Conservation (phyloP, 208 protist species). For the Leishmania tarentolae region DNA sequence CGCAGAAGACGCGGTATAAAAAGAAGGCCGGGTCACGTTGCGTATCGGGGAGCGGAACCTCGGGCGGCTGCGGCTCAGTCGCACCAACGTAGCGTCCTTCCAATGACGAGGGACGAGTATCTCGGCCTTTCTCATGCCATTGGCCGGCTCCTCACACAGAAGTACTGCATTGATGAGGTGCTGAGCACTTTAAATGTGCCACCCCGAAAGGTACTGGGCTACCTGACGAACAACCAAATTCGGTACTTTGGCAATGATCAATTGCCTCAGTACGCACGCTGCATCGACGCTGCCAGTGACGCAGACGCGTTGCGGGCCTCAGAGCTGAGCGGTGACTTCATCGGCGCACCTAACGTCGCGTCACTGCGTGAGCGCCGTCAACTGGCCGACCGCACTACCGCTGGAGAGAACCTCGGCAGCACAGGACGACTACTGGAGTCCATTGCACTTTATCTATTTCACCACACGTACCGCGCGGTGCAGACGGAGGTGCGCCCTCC, state of each 20-base stretch:
- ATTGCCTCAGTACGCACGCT: slow-evolving; percentile 52
- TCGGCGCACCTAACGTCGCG: slow-evolving; percentile 10
- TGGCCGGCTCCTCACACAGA: slow-evolving; percentile 79
- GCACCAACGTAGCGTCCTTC: slow-evolving; percentile 11
- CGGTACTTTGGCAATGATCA: slow-evolving; percentile 65
- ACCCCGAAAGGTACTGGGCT: slow-evolving; percentile 65
- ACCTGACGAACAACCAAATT: slow-evolving; percentile 76
- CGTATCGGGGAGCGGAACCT: background rate
- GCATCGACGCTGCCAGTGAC: slow-evolving; percentile 51
- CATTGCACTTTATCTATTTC: slow-evolving; percentile 52
- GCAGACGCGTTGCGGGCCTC: slow-evolving; percentile 55
- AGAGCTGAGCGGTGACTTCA: slow-evolving; percentile 22
- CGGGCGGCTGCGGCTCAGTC: background rate
- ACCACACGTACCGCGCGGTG: slow-evolving; percentile 41
- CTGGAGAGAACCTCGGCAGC: slow-evolving; percentile 42
- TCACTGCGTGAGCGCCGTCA: slow-evolving; percentile 32
- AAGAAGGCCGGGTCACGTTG: background rate
- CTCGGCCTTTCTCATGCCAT: slow-evolving; percentile 77
- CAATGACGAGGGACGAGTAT: slow-evolving; percentile 71
- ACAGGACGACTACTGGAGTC: slow-evolving; percentile 40
- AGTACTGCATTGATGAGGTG: slow-evolving; percentile 66
- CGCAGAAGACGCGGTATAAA: background rate
- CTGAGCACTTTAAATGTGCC: slow-evolving; percentile 55
- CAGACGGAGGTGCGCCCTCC: slow-evolving; percentile 63
- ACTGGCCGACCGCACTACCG: slow-evolving; percentile 41